phyloP scores from a whole-genome alignment of 2,329 filamentous ascomycete genomes.

The Fusarium sambucinum region DNA sequence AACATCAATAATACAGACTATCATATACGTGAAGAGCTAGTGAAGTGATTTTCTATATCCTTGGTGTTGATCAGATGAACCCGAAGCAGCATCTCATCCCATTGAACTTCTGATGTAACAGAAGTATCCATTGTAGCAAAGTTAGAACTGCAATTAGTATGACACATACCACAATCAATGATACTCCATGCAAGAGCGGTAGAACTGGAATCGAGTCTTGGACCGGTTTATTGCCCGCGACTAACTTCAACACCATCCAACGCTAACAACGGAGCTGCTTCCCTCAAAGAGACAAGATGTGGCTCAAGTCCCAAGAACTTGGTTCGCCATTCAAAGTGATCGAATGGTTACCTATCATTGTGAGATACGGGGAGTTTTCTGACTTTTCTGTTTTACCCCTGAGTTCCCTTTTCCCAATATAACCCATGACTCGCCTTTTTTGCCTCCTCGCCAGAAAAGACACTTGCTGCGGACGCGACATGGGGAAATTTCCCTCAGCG shows the following conservation, averaged over 20 bases:
- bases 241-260: slow-evolving; percentile 15
- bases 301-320: slow-evolving; percentile 4
- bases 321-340: not conserved
- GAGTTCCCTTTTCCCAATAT: not conserved
- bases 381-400: slow-evolving; percentile 13
- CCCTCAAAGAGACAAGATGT: not conserved
- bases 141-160: not conserved
- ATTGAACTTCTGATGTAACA: slow-evolving; percentile 3
- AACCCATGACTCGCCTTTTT: slow-evolving; percentile 33
- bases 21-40: not conserved
- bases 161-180: not conserved
- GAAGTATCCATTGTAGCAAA: not conserved
- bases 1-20: not conserved
- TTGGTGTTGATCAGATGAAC: slow-evolving; percentile 31
- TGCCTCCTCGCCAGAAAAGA: not conserved
- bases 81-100: slow-evolving; percentile 5
- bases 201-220: slow-evolving; percentile 21
- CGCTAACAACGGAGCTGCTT: slow-evolving; percentile 16
- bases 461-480: slow-evolving; percentile 2
- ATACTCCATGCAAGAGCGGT: not conserved
- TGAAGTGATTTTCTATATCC: slow-evolving; percentile 21
- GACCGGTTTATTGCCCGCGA: slow-evolving; percentile 11
- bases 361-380: not conserved
- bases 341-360: not conserved
- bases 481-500: slow-evolving; percentile 34